Base-by-base conservation (phyloP, 2,329 filamentous ascomycete species). In the Penicillium sp. region DNA sequence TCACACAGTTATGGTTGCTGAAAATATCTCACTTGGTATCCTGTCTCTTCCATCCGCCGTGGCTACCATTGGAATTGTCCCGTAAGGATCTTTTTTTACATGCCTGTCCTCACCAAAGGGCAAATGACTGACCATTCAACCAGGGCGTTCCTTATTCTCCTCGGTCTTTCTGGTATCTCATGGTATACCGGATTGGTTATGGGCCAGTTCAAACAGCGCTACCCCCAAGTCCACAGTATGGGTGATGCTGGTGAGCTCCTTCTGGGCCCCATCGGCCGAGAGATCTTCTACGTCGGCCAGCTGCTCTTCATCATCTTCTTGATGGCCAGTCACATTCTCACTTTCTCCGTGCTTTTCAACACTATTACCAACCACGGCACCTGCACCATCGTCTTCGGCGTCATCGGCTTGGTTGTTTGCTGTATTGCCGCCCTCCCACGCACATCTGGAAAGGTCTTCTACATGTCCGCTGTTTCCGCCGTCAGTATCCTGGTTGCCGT, bases 291-390 rank as follows among this genome's bases (percentile, higher is more conserved):
- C 31, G 71, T 77, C 58, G 85, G 83, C 61, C 86, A 87, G 60
- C 71, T 81, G 3, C 71, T 89, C 10, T 83, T 89, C 68, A 76
- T 89, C 42, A 75, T 87, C 57, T 88, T 90, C 73, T 81, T 88
- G 59, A 84, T 87, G 69, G 86, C 81, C 40, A 87, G 85, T 11
- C 88, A 90, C 71, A 79, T 87, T 54, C 75, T 89, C 54, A 88
- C 86, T 0, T 88, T 88, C 58, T 81, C 81, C 21, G 86, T 89
- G 62, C 85, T 86, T 64, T 81, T 89, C 67, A 84, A 84, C 60
- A 83, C 80, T 49, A 75, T 90, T 44, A 84, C 84, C 6, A 71
- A 82, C 4, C 79, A 87, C 55, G 81, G 78, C 0, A 78, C 80
- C 1, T 89, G 86, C 70, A 85, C 83, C 11, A 83, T 88, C 47